Evolutionary conservation across 768 basidiomycete genomes (phyloP).

Genomic region (Sarcodon aspratus): DNA sequence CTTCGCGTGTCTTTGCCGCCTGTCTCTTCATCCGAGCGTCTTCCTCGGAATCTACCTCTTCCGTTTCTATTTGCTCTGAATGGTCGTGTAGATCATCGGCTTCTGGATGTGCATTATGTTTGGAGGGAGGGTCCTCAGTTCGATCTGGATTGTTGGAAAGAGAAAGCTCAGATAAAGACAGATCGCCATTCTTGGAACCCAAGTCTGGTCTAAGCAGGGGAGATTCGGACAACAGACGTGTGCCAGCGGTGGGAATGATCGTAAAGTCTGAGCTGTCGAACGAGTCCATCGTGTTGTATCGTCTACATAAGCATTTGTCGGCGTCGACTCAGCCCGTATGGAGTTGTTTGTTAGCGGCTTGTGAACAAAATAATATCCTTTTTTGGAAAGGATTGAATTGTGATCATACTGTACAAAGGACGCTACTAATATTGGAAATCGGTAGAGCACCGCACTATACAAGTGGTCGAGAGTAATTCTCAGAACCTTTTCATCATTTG

Average conservation of each 20-base stretch:
- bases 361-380: too few relatives aligned
- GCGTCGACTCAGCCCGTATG: too few relatives aligned
- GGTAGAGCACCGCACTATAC: too few relatives aligned
- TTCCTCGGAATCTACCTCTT: constrained; percentile 8
- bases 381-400: too few relatives aligned
- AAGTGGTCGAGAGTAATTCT: too few relatives aligned
- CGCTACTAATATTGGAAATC: too few relatives aligned
- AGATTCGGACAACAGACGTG: constrained; percentile 37
- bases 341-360: too few relatives aligned
- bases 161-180: constrained; percentile 48
- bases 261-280: constrained; percentile 17
- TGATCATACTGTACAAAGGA: too few relatives aligned
- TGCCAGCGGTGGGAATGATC: constrained; percentile 15
- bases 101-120: constrained; percentile 7
- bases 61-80: constrained; percentile 6
- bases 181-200: constrained; percentile 30
- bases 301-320: too few relatives aligned
- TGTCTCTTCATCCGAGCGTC: constrained; percentile 15
- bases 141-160: constrained; percentile 21
- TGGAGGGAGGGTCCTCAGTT: constrained; percentile 5
- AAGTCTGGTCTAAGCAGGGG: constrained; percentile 17
- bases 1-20: constrained; percentile 39
- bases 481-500: too few relatives aligned
- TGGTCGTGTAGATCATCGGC: constrained; percentile 10
- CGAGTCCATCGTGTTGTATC: constrained; percentile 17